These are phyloP conservation scores for Tricholoma terreum DNA, from an alignment of 768 basidiomycete species.

Conservation along the genomic window DNA sequence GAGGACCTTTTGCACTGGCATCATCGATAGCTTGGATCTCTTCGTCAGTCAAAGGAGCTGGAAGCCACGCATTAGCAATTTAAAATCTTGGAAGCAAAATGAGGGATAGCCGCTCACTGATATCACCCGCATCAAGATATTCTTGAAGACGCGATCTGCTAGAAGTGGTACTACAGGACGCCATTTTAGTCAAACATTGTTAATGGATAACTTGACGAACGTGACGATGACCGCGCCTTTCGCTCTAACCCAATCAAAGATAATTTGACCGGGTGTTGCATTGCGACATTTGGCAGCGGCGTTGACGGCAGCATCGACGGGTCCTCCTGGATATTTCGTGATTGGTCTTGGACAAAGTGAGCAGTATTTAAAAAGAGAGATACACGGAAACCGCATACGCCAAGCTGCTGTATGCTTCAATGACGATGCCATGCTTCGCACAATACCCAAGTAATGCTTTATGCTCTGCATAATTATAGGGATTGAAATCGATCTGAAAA, in stretches of 20 bases:
- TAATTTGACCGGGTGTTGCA: constrained; percentile 60
- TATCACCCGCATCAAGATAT: constrained; percentile 64
- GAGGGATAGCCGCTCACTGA: constrained; percentile 25
- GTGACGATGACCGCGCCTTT: constrained; percentile 71
- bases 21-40: constrained; percentile 64
- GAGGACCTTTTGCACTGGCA: constrained; percentile 54
- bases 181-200: background rate
- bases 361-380: background rate
- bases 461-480: constrained; percentile 52
- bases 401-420: constrained; percentile 56
- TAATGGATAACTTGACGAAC: constrained; percentile 31
- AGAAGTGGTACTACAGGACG: constrained; percentile 49
- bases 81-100: background rate
- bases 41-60: constrained; percentile 51
- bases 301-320: constrained; percentile 55
- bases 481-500: constrained; percentile 48
- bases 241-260: constrained; percentile 65
- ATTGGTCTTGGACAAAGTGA: constrained; percentile 39
- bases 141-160: constrained; percentile 59
- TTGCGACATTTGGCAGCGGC: constrained; percentile 51
- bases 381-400: constrained; percentile 29
- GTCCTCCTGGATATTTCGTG: constrained; percentile 57
- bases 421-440: constrained; percentile 46
- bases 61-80: background rate
- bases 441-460: constrained; percentile 48